phyloP scores from a whole-genome alignment of 352 stramenopile genomes.

The Phytophthora pseudosyringae region DNA sequence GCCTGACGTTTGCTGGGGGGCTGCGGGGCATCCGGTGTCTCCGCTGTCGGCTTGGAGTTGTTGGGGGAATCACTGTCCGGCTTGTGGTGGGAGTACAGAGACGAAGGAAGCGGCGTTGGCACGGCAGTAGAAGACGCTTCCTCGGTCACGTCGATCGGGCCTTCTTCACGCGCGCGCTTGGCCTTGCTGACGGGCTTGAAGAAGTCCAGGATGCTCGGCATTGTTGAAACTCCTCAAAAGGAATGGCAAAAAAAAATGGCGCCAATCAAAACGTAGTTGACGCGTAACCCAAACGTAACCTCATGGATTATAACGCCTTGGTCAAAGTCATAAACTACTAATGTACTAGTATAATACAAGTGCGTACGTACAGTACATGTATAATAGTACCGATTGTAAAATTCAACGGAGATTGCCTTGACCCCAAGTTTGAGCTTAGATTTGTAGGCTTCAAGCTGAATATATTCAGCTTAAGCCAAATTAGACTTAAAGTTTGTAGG shows the following conservation, averaged over 20 bases:
- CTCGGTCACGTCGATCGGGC: background rate
- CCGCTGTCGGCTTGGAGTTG: background rate
- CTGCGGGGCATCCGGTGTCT: conserved; percentile 1
- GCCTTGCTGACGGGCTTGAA: conserved; percentile 28
- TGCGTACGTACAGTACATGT: no score
- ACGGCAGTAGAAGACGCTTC: background rate
- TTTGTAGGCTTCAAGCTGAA: no score
- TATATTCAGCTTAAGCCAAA: no score
- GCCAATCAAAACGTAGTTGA: background rate
- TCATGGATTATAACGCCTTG: no score
- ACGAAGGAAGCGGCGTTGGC: conserved; percentile 2
- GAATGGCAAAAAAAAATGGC: background rate
- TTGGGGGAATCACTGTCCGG: background rate
- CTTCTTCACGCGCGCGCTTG: conserved; percentile 10
- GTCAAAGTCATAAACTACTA: no score
- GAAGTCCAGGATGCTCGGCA: conserved; percentile 41
- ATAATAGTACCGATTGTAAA: no score
- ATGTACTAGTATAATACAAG: no score
- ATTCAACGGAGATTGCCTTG: no score
- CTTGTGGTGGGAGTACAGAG: conserved; percentile 1
- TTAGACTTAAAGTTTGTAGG: no score
- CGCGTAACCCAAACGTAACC: no score
- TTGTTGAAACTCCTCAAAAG: background rate
- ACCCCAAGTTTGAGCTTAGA: no score
- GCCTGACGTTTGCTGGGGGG: conserved; percentile 10